Conservation (phyloP, 768 basidiomycete species). For the Filobasidium floriforme region DNA sequence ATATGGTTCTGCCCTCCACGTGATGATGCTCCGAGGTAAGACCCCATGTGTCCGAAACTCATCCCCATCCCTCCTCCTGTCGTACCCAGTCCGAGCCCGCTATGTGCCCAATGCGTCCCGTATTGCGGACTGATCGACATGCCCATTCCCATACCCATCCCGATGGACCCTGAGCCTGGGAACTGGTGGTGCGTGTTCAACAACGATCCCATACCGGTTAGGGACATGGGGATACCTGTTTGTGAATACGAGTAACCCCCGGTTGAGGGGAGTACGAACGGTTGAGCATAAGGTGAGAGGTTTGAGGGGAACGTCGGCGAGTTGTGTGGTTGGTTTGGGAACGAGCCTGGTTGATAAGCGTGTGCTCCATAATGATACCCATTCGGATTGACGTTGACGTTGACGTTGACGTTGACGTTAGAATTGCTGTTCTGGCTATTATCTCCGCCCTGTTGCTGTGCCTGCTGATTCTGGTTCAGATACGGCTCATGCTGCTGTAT, state of each 20-base stretch:
- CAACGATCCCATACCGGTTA: constrained; percentile 7
- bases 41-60: constrained; percentile 16
- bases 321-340: constrained; percentile 12
- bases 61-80: constrained; percentile 3
- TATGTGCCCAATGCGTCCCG: constrained; percentile 4
- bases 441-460: too few species aligned
- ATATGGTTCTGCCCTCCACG: background rate
- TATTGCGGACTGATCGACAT: constrained; percentile 20
- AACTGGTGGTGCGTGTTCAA: constrained; percentile 5
- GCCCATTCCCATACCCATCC: constrained; percentile 11
- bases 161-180: constrained; percentile 11
- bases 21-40: constrained; percentile 13
- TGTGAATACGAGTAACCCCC: background rate
- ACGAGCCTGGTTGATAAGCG: background rate
- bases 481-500: too few species aligned
- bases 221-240: constrained; percentile 11
- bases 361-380: background rate
- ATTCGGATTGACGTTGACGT: background rate
- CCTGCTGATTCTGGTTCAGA: too few species aligned
- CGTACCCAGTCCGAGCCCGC: background rate
- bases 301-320: constrained; percentile 24
- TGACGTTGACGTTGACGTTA: background rate
- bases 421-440: background rate
- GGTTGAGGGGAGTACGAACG: constrained; percentile 22
- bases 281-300: constrained; percentile 33